Conservation (phyloP, 2,329 filamentous ascomycete genomes). For the Nemania bipapillata region DNA sequence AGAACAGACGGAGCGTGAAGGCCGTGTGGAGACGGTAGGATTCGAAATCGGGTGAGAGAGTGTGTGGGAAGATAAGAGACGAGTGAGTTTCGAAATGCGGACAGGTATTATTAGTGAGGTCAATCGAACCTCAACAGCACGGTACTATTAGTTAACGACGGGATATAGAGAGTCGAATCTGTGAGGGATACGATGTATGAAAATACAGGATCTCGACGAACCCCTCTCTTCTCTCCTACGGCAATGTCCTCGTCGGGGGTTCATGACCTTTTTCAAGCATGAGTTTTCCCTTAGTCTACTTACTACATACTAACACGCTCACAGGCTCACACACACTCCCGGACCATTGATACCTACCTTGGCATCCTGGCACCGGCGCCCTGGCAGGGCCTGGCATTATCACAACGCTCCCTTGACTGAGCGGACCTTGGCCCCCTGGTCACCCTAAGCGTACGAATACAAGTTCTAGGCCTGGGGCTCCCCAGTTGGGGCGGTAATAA, state of each 20-base stretch:
- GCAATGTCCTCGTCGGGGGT: constrained; percentile 11
- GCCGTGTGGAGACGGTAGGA: constrained; percentile 21
- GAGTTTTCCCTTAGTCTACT: neutral
- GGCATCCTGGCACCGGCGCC: neutral
- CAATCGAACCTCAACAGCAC: too few relatives aligned
- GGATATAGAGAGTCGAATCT: neutral
- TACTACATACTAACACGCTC: too few relatives aligned
- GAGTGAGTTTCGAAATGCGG: too few relatives aligned
- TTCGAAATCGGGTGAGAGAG: constrained; percentile 1
- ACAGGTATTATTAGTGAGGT: neutral
- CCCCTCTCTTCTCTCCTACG: constrained; percentile 19
- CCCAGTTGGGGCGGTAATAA: constrained; percentile 23
- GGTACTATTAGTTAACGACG: neutral
- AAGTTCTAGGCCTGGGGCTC: constrained; percentile 33
- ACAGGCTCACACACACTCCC: too few relatives aligned
- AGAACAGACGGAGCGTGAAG: constrained; percentile 24
- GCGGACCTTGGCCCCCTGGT: neutral
- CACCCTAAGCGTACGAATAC: neutral
- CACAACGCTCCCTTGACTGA: neutral
- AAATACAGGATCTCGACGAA: constrained; percentile 7
- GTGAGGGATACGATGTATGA: neutral
- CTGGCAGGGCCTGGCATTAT: neutral
- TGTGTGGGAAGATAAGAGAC: neutral
- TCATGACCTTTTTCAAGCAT: constrained; percentile 24
- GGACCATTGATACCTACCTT: neutral